Evolutionary conservation across 371 early-diverging fungal genomes (phyloP).

Genomic region (Syncephalastrum sp.): DNA sequence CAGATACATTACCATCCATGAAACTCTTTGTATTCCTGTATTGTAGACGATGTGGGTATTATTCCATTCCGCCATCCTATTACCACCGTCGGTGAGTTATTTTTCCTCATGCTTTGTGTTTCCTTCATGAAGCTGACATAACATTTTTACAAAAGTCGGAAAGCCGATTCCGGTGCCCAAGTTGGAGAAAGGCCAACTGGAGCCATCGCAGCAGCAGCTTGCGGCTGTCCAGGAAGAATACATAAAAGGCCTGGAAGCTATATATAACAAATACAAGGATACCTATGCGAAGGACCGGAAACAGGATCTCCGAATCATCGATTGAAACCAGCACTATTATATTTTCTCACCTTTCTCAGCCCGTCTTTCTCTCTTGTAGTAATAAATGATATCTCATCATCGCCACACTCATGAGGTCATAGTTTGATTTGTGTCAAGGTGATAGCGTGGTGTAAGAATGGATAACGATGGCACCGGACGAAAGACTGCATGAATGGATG

Average conservation of each 20-base stretch:
- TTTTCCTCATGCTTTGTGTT: not conserved
- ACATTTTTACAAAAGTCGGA: constrained; percentile 49
- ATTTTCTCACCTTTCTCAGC: too few relatives aligned
- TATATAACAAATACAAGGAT: constrained; percentile 75
- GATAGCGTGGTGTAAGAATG: too few relatives aligned
- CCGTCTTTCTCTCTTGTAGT: too few relatives aligned
- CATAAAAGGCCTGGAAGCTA: constrained; percentile 53
- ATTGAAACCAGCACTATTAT: constrained; percentile 20
- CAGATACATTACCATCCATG: not conserved
- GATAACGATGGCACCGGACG: too few relatives aligned
- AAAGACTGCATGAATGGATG: too few relatives aligned
- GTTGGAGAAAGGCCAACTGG: constrained; percentile 44
- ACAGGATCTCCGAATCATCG: constrained; percentile 57
- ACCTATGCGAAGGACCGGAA: constrained; percentile 63
- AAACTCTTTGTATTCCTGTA: not conserved
- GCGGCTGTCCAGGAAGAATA: constrained; percentile 61
- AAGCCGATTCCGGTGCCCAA: constrained; percentile 64
- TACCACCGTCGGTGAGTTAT: constrained; percentile 47
- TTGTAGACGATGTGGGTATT: constrained; percentile 53
- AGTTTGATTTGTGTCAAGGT: too few relatives aligned
- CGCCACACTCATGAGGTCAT: too few relatives aligned
- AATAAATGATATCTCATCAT: too few relatives aligned
- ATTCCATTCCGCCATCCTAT: constrained; percentile 58
- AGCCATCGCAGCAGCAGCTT: constrained; percentile 68
- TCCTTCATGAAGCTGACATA: constrained; percentile 1